Evolutionary conservation across 306 rosid genomes (phyloP).

Genomic region (Carpinus fangiana): DNA sequence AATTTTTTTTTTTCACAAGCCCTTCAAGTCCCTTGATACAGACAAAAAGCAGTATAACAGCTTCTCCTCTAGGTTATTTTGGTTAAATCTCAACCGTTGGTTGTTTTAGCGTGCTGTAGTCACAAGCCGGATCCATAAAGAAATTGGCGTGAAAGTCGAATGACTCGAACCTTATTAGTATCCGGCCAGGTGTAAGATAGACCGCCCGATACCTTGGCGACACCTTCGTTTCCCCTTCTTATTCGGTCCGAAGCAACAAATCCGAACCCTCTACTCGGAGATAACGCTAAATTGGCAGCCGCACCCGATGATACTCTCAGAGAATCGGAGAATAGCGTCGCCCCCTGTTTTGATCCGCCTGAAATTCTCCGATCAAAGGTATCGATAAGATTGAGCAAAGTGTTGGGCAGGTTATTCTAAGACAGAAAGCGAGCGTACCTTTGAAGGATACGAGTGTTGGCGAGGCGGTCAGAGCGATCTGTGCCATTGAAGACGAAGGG

Average conservation of each 20-base stretch:
- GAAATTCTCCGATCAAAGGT: slow-evolving; percentile 8
- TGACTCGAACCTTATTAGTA: neutral
- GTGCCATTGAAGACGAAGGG: neutral
- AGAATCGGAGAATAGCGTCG: neutral
- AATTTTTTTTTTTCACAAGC: too few species aligned
- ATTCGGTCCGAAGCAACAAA: neutral
- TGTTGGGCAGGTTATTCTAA: neutral
- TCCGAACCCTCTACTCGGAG: slow-evolving; percentile 13
- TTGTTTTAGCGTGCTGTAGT: too few species aligned
- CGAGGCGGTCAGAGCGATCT: neutral
- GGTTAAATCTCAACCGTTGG: too few species aligned
- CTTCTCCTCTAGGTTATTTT: too few species aligned
- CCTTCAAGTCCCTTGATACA: too few species aligned
- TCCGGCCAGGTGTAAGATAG: slow-evolving; percentile 23
- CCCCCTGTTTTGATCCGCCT: slow-evolving; percentile 28
- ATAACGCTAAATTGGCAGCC: neutral
- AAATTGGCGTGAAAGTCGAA: neutral
- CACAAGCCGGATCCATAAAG: neutral
- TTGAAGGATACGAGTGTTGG: neutral
- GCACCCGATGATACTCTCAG: neutral
- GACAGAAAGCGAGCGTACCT: neutral
- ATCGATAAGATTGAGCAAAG: neutral
- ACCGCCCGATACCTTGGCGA: slow-evolving; percentile 34
- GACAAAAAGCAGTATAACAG: too few species aligned
- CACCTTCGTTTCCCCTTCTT: slow-evolving; percentile 9